Evolutionary conservation across 306 rosid species (phyloP), one percentile per base, ranked within the genome.

Genomic region (Cicer arietinum): DNA sequence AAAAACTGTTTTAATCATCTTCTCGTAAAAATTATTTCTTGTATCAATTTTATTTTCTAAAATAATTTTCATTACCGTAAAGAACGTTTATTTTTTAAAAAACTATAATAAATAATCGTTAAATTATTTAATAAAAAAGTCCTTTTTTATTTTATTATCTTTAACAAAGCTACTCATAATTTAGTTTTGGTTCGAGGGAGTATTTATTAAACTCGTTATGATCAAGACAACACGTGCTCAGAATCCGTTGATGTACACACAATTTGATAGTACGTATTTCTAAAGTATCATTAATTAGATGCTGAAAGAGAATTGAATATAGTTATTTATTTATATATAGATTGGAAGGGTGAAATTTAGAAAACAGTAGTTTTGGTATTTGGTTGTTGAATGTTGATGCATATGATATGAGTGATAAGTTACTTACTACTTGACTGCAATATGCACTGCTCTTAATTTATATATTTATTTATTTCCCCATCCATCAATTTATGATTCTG

Each of bases 401-500:
- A 25, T 25, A 25, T 2, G 30, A 25, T 25, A 76, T 66, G 87
- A 74, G 64, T 60, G 79, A 71, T 63, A 75, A 76, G 5, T 84
- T 77, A 78, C 88, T 84, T 77, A 83, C 81, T 69, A 22, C 25
- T 1, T 22, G 0, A 25, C 45, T 16, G 67, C 87, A 6, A 7
- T 7, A 25, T 79, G 71, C 13, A 74, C 85, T 74, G 78, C 85
- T 79, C 78, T 83, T 79, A 2, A 13, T 12, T 0, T 13, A 16
- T 52, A 1, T 22, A 2, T 25, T 2, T 25, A 2, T 60, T 37
- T 39, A 11, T 66, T 67, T 81, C 88, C 70, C 81, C 74, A 81
- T 81, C 85, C 70, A 81, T 85, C 83, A 74, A 75, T 40, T 39
- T 76, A 67, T 74, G 52, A 9, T 80, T 84, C 57, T 81, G 85